Evolutionary conservation across 495 filamentous ascomycete species (phyloP).

Genomic region (Podospora comata): DNA sequence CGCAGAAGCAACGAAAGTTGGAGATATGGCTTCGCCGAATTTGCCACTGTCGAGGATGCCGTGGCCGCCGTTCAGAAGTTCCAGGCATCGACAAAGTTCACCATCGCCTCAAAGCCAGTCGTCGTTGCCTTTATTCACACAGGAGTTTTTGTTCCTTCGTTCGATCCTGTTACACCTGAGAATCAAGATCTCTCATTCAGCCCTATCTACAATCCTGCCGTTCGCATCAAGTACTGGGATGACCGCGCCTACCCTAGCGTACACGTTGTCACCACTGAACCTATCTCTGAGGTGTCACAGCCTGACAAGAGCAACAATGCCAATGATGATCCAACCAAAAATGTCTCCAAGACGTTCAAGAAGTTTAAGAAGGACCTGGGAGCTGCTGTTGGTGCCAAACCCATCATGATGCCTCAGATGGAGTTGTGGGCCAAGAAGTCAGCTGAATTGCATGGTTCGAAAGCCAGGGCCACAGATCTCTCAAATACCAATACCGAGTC

Average conservation of each 20-base stretch:
- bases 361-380: conserved; percentile 62
- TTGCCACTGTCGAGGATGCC: conserved; percentile 71
- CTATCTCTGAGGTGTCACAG: conserved; percentile 31
- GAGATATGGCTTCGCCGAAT: conserved; percentile 89
- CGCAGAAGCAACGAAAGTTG: conserved; percentile 72
- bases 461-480: conserved; percentile 16
- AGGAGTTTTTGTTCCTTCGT: conserved; percentile 79
- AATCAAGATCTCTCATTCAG: conserved; percentile 66
- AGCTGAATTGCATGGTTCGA: conserved; percentile 71
- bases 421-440: conserved; percentile 88
- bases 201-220: conserved; percentile 63
- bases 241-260: conserved; percentile 71
- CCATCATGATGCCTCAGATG: conserved; percentile 61
- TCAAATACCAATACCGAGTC: conserved; percentile 22
- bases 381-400: conserved; percentile 44
- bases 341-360: conserved; percentile 37
- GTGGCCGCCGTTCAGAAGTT: conserved; percentile 72
- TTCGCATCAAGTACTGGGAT: conserved; percentile 82
- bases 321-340: conserved; percentile 28
- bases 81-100: conserved; percentile 75
- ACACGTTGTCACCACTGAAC: conserved; percentile 54
- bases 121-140: conserved; percentile 77
- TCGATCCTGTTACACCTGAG: conserved; percentile 51
- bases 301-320: conserved; percentile 36
- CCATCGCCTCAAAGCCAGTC: conserved; percentile 75